These are phyloP conservation scores for Penicillium desertorum DNA, from an alignment of 495 filamentous ascomycete species.

Conservation along the genomic window DNA sequence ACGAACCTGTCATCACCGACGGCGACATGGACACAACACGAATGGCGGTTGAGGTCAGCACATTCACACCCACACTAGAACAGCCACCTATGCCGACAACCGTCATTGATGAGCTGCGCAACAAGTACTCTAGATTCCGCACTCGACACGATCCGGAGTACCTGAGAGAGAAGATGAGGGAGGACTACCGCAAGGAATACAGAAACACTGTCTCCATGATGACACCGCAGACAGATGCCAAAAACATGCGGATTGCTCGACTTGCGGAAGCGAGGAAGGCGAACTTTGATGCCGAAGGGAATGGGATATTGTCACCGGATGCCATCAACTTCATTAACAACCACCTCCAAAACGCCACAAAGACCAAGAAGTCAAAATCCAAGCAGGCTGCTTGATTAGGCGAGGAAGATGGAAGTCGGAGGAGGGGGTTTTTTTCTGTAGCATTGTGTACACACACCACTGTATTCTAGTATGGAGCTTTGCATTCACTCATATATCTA, in stretches of 20 bases:
- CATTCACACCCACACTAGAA: constrained; percentile 73
- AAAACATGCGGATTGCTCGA: constrained; percentile 24
- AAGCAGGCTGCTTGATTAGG: constrained; percentile 17
- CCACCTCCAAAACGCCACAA: constrained; percentile 29
- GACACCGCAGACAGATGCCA: constrained; percentile 43
- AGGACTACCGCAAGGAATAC: constrained; percentile 60
- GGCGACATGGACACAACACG: constrained; percentile 67
- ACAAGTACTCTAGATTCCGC: constrained; percentile 80
- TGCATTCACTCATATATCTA: constrained; percentile 22
- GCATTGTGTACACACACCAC: constrained; percentile 41
- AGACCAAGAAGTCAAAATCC: constrained; percentile 17
- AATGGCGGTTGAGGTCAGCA: constrained; percentile 69
- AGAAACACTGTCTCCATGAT: constrained; percentile 50
- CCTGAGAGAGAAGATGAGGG: constrained; percentile 52
- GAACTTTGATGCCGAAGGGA: constrained; percentile 38
- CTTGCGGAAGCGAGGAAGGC: constrained; percentile 27
- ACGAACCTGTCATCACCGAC: constrained; percentile 46
- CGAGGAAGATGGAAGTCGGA: background rate
- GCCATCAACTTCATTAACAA: constrained; percentile 39
- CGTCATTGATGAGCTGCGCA: constrained; percentile 85
- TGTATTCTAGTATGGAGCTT: constrained; percentile 45
- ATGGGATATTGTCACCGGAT: constrained; percentile 34
- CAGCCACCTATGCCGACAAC: constrained; percentile 72
- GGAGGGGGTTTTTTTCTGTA: constrained; percentile 18
- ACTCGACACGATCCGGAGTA: constrained; percentile 69